These are phyloP conservation scores for Exophiala xenobiotica DNA, from an alignment of 2,329 filamentous ascomycete genomes.

Conservation along the genomic window DNA sequence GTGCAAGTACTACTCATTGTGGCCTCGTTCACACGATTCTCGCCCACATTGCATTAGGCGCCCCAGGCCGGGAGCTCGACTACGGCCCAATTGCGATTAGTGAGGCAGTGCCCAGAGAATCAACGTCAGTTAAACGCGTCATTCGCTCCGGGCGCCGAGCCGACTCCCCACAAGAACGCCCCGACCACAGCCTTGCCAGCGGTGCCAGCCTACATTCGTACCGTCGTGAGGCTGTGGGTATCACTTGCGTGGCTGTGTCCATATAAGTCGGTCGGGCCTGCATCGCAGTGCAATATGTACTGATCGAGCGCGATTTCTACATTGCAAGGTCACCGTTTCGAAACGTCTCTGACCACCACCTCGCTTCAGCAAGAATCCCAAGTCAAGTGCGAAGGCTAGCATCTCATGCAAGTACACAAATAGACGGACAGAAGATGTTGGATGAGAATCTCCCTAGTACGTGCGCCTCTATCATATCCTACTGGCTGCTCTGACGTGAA, in stretches of 20 bases:
- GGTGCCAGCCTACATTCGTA: too few relatives aligned
- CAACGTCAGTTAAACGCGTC: neutral
- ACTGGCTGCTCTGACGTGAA: slow-evolving; percentile 17
- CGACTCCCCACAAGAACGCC: neutral
- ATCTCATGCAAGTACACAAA: neutral
- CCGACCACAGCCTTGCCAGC: neutral
- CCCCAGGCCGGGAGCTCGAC: too few relatives aligned
- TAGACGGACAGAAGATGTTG: slow-evolving; percentile 60
- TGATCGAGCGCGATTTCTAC: neutral
- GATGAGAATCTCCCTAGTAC: slow-evolving; percentile 87
- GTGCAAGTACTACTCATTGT: too few relatives aligned
- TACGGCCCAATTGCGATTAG: too few relatives aligned
- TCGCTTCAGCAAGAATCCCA: too few relatives aligned
- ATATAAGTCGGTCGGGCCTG: neutral
- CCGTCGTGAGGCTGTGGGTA: too few relatives aligned
- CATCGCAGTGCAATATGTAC: too few relatives aligned
- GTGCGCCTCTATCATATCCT: slow-evolving; percentile 19
- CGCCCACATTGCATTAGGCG: too few relatives aligned
- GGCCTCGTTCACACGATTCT: too few relatives aligned
- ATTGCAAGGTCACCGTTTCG: too few relatives aligned
- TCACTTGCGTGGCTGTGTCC: too few relatives aligned
- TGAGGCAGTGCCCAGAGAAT: neutral
- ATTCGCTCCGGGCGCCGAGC: neutral
- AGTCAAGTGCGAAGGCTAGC: neutral
- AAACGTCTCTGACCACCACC: too few relatives aligned